phyloP scores from a whole-genome alignment of 1,139 yeast species.

The Lodderomyces beijingensis region DNA sequence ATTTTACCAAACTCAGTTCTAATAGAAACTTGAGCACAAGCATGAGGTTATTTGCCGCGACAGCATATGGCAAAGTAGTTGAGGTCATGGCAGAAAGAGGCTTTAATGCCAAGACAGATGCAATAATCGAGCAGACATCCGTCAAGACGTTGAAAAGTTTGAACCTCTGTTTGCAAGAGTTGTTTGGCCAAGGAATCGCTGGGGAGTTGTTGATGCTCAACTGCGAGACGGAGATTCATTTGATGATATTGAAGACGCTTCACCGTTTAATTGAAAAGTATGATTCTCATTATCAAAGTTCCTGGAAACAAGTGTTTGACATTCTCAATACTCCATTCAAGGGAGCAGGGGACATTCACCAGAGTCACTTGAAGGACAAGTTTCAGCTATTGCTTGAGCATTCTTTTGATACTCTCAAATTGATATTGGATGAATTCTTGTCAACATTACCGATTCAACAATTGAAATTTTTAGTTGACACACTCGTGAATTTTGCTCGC shows the following conservation, averaged over 20 bases:
- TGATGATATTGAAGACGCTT: conserved; percentile 56
- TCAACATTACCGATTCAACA: conserved; percentile 62
- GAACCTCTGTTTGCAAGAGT: conserved; percentile 24
- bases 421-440: conserved; percentile 80
- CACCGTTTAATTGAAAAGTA: conserved; percentile 71
- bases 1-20: conserved; percentile 34
- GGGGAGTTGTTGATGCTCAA: conserved; percentile 41
- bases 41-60: conserved; percentile 43
- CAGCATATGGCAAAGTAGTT: conserved; percentile 47
- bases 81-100: conserved; percentile 46
- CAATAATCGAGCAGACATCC: conserved; percentile 25
- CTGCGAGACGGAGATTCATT: conserved; percentile 64
- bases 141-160: conserved; percentile 35
- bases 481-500: conserved; percentile 64
- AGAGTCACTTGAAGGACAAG: conserved; percentile 28
- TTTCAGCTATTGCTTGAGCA: conserved; percentile 49
- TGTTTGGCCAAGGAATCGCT: conserved; percentile 36
- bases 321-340: conserved; percentile 67
- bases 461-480: conserved; percentile 61
- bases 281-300: conserved; percentile 47
- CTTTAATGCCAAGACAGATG: conserved; percentile 24
- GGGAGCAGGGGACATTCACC: conserved; percentile 9
- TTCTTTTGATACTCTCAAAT: conserved; percentile 75
- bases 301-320: conserved; percentile 71
- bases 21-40: conserved; percentile 39